Evolutionary conservation across 2,329 filamentous ascomycete genomes (phyloP), one percentile per base, ranked within the genome.

Genomic region (Xylariales sp.): DNA sequence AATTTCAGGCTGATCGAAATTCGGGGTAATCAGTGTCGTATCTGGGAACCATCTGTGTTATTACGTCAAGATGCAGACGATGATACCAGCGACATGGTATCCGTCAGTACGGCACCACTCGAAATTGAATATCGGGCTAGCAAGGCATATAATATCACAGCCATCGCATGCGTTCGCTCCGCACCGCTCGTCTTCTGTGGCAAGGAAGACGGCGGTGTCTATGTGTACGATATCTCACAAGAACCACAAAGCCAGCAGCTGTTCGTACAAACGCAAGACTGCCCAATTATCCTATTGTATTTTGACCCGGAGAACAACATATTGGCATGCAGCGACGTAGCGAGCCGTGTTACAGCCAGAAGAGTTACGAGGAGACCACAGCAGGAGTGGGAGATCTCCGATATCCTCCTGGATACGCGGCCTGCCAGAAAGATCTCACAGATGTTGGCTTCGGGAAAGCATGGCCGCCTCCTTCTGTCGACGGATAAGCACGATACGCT

Each of bases 171-270:
- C 29, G 10, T 8, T 7, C 9, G 14, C 8, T 7, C 29, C 7
- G 10, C 29, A 12, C 7, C 7, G 7, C 10, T 16, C 8, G 29
- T 32, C 15, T 32, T 32, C 15, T 32, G 14, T 16, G 29, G 10
- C 29, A 32, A 32, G 14, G 8, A 32, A 8, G 29, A 32, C 29
- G 29, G 29, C 29, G 9, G 9, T 9, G 29, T 32, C 29, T 14
- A 32, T 14, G 29, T 32, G 7, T 32, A 9, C 15, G 29, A 32
- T 8, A 32, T 14, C 8, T 8, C 8, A 14, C 12, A 12, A 10
- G 34, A 37, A 21, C 18, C 21, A 12, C 18, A 22, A 25, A 37
- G 34, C 22, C 34, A 37, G 11, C 16, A 37, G 22, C 20, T 37
- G 4, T 37, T 37, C n/a, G 19, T 37, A n/a, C 34, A 37, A 16